Evolutionary conservation across 78 protist genomes (phyloP).

Genomic region (Dictyostelium intermedium): DNA sequence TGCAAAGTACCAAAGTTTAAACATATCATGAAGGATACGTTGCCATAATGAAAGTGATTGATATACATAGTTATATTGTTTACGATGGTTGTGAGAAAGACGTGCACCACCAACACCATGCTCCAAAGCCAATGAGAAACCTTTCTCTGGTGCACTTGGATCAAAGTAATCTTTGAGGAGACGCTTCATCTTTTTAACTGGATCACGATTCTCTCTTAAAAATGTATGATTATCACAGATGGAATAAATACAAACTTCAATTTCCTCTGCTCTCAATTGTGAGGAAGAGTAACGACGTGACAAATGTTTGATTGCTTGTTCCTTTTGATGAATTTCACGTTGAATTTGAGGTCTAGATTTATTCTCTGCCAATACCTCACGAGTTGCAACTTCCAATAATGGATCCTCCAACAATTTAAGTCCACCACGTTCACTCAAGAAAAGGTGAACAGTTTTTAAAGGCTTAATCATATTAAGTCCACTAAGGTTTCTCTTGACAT

Average conservation of each 20-base stretch:
- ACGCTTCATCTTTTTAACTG: constrained; percentile 71
- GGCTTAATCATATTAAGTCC: constrained; percentile 78
- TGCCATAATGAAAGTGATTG: constrained; percentile 96
- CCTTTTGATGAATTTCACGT: constrained; percentile 82
- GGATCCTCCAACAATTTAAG: constrained; percentile 75
- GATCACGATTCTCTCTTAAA: constrained; percentile 63
- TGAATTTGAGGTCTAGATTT: constrained; percentile 45
- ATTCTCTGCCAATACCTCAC: constrained; percentile 63
- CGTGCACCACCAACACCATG: constrained; percentile 88
- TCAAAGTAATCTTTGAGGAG: constrained; percentile 67
- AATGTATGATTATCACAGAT: constrained; percentile 91
- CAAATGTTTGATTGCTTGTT: constrained; percentile 84
- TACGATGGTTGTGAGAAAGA: constrained; percentile 88
- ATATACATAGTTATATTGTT: constrained; percentile 88
- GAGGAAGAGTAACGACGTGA: constrained; percentile 48
- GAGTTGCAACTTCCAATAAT: constrained; percentile 82
- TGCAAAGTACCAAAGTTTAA: constrained; percentile 91
- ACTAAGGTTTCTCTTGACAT: constrained; percentile 19
- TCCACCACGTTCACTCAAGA: constrained; percentile 39
- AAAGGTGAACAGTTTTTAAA: constrained; percentile 84
- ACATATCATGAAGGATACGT: constrained; percentile 94
- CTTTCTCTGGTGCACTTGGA: constrained; percentile 34
- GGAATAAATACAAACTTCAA: constrained; percentile 83
- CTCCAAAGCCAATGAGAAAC: constrained; percentile 46
- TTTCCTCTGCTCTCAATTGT: constrained; percentile 13